Evolutionary conservation across 177 flowering plant genomes (phyloP).

Genomic region (Vitis hybrid): DNA sequence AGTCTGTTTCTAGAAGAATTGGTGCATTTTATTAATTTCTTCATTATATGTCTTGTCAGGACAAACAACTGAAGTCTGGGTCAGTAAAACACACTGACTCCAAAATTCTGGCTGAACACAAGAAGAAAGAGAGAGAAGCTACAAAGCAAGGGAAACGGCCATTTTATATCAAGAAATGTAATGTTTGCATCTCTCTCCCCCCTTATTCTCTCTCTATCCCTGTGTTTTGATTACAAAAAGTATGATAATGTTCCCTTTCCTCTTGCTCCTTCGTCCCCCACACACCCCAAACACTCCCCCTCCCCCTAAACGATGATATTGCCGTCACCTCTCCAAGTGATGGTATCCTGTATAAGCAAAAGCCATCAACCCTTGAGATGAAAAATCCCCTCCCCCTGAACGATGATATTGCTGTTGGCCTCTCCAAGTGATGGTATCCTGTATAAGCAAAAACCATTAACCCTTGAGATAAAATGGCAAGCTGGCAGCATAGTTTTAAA

Average conservation of each 20-base stretch:
- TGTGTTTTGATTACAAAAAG: background rate
- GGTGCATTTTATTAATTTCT: background rate
- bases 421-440: too few relatives aligned
- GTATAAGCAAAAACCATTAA: too few relatives aligned
- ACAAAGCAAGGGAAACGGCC: slow-evolving; percentile 85
- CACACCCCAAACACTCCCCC: too few relatives aligned
- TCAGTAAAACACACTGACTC: slow-evolving; percentile 44
- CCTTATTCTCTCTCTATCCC: slow-evolving; percentile 9
- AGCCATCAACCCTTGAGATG: too few relatives aligned
- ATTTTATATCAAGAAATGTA: slow-evolving; percentile 83
- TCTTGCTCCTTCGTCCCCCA: too few relatives aligned
- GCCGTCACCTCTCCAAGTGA: too few relatives aligned
- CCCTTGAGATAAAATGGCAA: too few relatives aligned
- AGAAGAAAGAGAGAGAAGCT: slow-evolving; percentile 88
- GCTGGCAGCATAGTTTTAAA: too few relatives aligned
- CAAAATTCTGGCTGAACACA: slow-evolving; percentile 72
- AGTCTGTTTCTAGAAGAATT: background rate
- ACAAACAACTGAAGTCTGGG: slow-evolving; percentile 60
- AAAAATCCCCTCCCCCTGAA: too few relatives aligned
- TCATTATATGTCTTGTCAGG: slow-evolving; percentile 34
- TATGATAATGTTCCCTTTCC: background rate
- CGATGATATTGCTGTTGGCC: too few relatives aligned
- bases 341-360: too few relatives aligned
- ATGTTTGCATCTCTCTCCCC: slow-evolving; percentile 18
- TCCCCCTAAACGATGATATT: too few relatives aligned